These are phyloP conservation scores for Colletotrichum sp. DNA, from an alignment of 2,329 filamentous ascomycete genomes.

Conservation along the genomic window DNA sequence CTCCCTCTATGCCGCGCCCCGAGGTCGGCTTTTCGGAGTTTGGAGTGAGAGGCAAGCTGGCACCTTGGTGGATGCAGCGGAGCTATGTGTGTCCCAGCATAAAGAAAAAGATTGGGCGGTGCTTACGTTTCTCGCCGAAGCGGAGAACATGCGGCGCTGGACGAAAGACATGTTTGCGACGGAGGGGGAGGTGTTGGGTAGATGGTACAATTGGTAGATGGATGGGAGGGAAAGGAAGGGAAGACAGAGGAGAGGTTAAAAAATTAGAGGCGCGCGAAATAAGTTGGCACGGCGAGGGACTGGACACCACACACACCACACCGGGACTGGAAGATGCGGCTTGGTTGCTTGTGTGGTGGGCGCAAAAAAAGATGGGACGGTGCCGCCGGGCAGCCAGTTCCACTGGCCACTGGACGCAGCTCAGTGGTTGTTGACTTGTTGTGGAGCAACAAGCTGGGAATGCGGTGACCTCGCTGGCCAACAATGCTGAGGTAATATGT, in stretches of 20 bases:
- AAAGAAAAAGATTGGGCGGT: conserved; percentile 10
- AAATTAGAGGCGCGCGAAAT: conserved; percentile 26
- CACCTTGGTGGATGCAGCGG: background rate
- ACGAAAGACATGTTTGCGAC: conserved; percentile 73
- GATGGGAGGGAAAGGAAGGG: conserved; percentile 23
- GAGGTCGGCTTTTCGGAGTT: conserved; percentile 19
- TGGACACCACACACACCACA: background rate
- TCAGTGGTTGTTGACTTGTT: background rate
- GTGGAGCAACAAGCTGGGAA: background rate
- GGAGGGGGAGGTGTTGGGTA: conserved; percentile 8
- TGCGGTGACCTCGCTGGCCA: conserved; percentile 6
- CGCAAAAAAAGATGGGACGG: conserved; percentile 14
- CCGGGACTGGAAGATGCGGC: background rate
- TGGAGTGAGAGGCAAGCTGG: background rate
- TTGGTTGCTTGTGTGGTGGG: background rate
- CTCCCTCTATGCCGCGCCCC: background rate
- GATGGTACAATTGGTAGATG: conserved; percentile 14
- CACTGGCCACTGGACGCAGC: too few relatives aligned
- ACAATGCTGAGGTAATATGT: background rate
- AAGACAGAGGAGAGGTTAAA: conserved; percentile 25
- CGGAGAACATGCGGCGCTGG: conserved; percentile 83
- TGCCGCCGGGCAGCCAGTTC: conserved; percentile 6
- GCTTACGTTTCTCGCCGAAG: conserved; percentile 77
- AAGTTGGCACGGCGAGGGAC: conserved; percentile 12
- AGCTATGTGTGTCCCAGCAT: background rate